These are phyloP conservation scores for Phytophthora nicotianae DNA, from an alignment of 352 stramenopile species.

Conservation along the genomic window DNA sequence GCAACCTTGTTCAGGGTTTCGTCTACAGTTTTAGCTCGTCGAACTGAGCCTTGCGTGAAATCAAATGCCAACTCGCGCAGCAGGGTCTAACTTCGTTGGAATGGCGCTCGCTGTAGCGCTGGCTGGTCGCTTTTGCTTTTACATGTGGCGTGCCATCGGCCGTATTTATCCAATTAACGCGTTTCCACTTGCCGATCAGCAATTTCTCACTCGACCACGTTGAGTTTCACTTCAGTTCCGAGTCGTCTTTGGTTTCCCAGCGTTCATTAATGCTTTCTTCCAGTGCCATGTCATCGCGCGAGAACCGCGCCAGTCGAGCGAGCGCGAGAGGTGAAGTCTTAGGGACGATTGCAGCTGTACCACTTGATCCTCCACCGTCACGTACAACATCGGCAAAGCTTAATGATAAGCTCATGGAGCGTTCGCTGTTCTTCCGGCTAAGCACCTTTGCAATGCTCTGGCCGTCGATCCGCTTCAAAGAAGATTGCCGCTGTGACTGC, in stretches of 20 bases:
- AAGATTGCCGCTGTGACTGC: conserved; percentile 24
- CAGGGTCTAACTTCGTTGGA: not conserved
- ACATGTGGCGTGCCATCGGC: conserved; percentile 7
- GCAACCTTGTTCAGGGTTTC: conserved; percentile 48
- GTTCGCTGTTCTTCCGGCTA: conserved; percentile 66
- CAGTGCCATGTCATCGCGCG: conserved; percentile 58
- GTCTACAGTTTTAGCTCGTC: conserved; percentile 67
- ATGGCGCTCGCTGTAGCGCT: not conserved
- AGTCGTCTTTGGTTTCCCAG: conserved; percentile 77
- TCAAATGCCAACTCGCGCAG: not conserved
- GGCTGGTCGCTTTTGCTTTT: not conserved
- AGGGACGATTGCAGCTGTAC: conserved; percentile 31
- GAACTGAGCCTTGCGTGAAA: conserved; percentile 12
- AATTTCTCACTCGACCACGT: conserved; percentile 13
- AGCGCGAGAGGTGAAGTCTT: conserved; percentile 51
- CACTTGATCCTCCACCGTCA: conserved; percentile 43
- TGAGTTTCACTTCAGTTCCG: conserved; percentile 55
- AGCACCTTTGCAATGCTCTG: conserved; percentile 32
- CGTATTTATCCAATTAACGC: conserved; percentile 54
- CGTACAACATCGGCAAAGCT: conserved; percentile 89
- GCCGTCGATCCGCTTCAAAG: conserved; percentile 29
- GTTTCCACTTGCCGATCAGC: conserved; percentile 3
- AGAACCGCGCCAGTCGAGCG: conserved; percentile 46
- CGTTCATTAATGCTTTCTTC: conserved; percentile 72
- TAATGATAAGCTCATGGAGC: conserved; percentile 87